phyloP scores from a whole-genome alignment of 257 asterid genomes.

The Solanum raphanifolium region DNA sequence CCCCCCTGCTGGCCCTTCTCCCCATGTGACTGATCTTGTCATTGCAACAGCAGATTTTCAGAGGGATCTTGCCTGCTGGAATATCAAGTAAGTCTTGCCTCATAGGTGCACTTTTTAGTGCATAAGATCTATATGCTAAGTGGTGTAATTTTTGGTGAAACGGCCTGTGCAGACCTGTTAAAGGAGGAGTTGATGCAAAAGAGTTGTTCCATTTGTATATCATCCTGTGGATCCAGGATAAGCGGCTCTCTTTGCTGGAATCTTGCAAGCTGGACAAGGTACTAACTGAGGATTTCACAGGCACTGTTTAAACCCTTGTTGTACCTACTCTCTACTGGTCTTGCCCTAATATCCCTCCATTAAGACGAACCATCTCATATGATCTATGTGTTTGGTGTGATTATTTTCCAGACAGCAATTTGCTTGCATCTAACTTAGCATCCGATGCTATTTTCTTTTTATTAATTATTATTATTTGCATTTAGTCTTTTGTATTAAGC shows the following conservation, averaged over 20 bases:
- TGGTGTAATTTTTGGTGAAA: neutral
- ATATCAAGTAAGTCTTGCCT: constrained; percentile 24
- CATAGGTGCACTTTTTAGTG: neutral
- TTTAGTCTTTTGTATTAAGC: neutral
- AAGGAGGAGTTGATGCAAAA: constrained; percentile 50
- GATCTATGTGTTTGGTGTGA: neutral
- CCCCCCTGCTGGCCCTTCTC: constrained; percentile 46
- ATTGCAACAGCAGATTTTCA: constrained; percentile 47
- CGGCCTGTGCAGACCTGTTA: constrained; percentile 26
- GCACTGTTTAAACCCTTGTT: neutral
- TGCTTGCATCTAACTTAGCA: neutral
- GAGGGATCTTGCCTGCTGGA: constrained; percentile 44
- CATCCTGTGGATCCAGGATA: constrained; percentile 43
- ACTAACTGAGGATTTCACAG: neutral
- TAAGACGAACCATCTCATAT: neutral
- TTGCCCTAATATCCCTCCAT: neutral
- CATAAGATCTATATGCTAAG: neutral
- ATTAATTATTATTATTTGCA: neutral
- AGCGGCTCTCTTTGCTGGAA: constrained; percentile 36
- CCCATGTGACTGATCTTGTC: constrained; percentile 40
- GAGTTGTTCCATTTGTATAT: constrained; percentile 45
- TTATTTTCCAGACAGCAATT: neutral
- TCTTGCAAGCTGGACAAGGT: constrained; percentile 46
- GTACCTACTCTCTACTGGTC: neutral
- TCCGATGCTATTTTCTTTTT: neutral